Evolutionary conservation across 805 yeast species (phyloP).

Genomic region (Ogataea paradorogensis): DNA sequence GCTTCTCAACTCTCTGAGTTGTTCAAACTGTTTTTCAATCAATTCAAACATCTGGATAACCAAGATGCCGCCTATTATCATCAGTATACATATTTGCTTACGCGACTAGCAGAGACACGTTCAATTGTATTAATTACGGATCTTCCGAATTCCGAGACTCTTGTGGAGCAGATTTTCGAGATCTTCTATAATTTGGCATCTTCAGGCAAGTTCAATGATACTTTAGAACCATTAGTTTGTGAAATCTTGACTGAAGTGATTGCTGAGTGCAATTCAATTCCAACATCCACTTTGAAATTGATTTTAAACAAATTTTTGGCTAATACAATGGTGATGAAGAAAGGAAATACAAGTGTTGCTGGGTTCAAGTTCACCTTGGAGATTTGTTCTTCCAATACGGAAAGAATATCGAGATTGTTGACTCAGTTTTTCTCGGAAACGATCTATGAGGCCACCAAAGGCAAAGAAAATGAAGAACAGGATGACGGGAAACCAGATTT

Average conservation of each 20-base stretch:
- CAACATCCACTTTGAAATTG: slow-evolving; percentile 56
- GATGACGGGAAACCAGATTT: slow-evolving; percentile 22
- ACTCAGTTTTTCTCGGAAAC: slow-evolving; percentile 80
- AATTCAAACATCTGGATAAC: slow-evolving; percentile 51
- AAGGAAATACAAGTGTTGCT: slow-evolving; percentile 40
- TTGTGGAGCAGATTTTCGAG: slow-evolving; percentile 56
- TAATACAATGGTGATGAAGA: slow-evolving; percentile 25
- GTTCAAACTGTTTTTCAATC: slow-evolving; percentile 63
- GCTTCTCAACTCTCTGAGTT: slow-evolving; percentile 58
- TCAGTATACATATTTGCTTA: slow-evolving; percentile 63
- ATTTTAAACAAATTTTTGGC: slow-evolving; percentile 62
- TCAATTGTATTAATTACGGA: slow-evolving; percentile 74
- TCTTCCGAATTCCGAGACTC: slow-evolving; percentile 55
- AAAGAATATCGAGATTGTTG: slow-evolving; percentile 69
- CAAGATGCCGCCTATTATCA: slow-evolving; percentile 57
- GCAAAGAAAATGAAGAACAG: slow-evolving; percentile 23
- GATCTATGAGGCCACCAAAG: slow-evolving; percentile 47
- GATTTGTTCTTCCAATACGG: slow-evolving; percentile 68
- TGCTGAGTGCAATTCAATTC: slow-evolving; percentile 64
- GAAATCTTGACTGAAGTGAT: slow-evolving; percentile 75
- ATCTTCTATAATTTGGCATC: slow-evolving; percentile 56
- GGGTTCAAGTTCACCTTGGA: slow-evolving; percentile 64
- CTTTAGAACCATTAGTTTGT: slow-evolving; percentile 58
- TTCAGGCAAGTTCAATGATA: slow-evolving; percentile 43
- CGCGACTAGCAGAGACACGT: slow-evolving; percentile 70